These are phyloP conservation scores for Globisporangium iwayamae DNA, from an alignment of 352 stramenopile genomes.

Conservation along the genomic window DNA sequence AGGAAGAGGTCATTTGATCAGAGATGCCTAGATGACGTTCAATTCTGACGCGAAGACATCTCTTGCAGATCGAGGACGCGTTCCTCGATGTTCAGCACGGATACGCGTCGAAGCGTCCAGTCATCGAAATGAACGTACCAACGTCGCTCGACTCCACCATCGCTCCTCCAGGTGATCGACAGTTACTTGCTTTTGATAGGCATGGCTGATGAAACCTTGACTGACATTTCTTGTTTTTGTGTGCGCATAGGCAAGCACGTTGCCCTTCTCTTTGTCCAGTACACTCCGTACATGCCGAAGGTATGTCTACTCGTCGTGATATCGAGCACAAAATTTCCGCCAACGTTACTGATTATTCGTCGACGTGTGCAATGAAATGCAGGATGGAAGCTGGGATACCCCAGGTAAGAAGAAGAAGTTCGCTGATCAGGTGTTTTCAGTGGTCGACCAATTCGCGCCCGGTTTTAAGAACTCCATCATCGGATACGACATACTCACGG, in stretches of 20 bases:
- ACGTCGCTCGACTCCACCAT: conserved; percentile 82
- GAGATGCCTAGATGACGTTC: neutral
- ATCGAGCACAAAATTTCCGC: neutral
- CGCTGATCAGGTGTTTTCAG: conserved; percentile 77
- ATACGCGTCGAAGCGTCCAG: conserved; percentile 60
- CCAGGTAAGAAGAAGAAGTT: conserved; percentile 79
- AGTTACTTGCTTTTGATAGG: too few species aligned
- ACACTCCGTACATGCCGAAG: conserved; percentile 86
- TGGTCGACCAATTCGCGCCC: conserved; percentile 85
- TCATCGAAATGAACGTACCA: conserved; percentile 92
- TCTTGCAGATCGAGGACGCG: conserved; percentile 78
- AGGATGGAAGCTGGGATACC: conserved; percentile 76
- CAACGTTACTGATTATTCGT: neutral
- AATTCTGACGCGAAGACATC: conserved; percentile 2
- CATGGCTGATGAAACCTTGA: neutral
- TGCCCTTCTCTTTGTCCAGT: conserved; percentile 90
- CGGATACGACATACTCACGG: conserved; percentile 84
- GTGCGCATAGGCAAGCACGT: conserved; percentile 73
- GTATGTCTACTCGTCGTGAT: conserved; percentile 15
- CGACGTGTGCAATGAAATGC: neutral
- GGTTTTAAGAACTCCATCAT: conserved; percentile 84
- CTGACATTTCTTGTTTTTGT: neutral
- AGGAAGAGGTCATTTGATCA: neutral
- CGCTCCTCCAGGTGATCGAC: conserved; percentile 47
- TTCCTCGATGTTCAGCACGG: conserved; percentile 79